Conservation (phyloP, 805 yeast species). For the Debaryomyces tyrocola region DNA sequence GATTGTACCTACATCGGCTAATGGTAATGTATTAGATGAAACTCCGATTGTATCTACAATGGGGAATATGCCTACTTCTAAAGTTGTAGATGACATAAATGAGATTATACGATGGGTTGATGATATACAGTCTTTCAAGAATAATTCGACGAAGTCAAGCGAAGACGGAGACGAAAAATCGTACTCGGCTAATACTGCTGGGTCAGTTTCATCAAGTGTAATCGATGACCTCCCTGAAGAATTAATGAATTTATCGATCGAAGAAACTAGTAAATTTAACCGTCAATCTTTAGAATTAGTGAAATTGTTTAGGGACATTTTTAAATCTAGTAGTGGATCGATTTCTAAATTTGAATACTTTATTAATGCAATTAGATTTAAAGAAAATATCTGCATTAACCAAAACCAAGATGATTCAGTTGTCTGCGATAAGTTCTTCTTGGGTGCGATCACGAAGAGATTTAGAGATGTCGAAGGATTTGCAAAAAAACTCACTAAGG, state of each 20-base stretch:
- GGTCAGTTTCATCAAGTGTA: slow-evolving; percentile 7
- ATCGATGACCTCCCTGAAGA: slow-evolving; percentile 6
- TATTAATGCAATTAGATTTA: slow-evolving; percentile 24
- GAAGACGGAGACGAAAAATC: neutral
- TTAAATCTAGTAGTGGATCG: slow-evolving; percentile 10
- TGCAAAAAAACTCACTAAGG: slow-evolving; percentile 82
- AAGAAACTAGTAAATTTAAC: slow-evolving; percentile 9
- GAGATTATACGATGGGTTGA: slow-evolving; percentile 49
- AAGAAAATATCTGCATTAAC: slow-evolving; percentile 17
- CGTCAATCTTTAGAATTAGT: slow-evolving; percentile 16
- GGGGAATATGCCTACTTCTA: slow-evolving; percentile 31
- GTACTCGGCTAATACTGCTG: slow-evolving; percentile 2
- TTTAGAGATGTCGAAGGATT: slow-evolving; percentile 87
- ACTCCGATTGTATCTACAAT: neutral
- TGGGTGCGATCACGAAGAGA: slow-evolving; percentile 58
- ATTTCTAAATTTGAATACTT: slow-evolving; percentile 16
- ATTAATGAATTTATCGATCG: neutral
- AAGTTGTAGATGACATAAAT: slow-evolving; percentile 42
- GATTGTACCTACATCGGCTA: neutral
- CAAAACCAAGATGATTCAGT: slow-evolving; percentile 22
- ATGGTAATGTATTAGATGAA: neutral
- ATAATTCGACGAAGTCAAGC: slow-evolving; percentile 1
- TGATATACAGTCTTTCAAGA: slow-evolving; percentile 19
- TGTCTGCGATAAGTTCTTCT: slow-evolving; percentile 27
- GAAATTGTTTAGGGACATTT: slow-evolving; percentile 14